These are phyloP conservation scores for Aquilaria malaccensis DNA, from an alignment of 345 rosid genomes.

Conservation along the genomic window DNA sequence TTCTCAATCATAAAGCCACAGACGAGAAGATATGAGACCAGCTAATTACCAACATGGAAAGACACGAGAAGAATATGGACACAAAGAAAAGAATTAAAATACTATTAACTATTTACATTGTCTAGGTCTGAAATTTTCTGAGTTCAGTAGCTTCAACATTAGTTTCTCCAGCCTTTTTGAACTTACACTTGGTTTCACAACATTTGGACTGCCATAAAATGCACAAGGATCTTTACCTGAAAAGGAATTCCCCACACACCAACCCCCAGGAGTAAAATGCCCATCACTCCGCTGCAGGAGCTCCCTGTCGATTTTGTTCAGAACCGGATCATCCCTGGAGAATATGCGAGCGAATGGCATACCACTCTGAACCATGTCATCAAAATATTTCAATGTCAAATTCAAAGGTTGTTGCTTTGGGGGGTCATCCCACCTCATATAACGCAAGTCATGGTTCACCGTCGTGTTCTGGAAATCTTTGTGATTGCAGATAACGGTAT, in stretches of 20 bases:
- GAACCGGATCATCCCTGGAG: constrained; percentile 44
- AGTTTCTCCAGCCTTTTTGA: constrained; percentile 72
- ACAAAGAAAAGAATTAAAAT: too few species aligned
- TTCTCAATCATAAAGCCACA: too few species aligned
- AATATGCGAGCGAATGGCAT: constrained; percentile 87
- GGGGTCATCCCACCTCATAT: constrained; percentile 70
- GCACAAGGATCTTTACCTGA: constrained; percentile 42
- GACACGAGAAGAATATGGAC: too few species aligned
- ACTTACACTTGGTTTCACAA: constrained; percentile 49
- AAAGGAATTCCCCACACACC: constrained; percentile 41
- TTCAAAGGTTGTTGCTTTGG: constrained; percentile 58
- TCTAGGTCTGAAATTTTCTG: constrained; percentile 59
- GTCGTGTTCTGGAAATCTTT: constrained; percentile 90
- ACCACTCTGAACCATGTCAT: constrained; percentile 73
- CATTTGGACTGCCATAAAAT: constrained; percentile 35
- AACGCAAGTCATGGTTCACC: constrained; percentile 74
- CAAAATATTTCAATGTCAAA: constrained; percentile 48
- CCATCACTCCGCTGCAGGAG: constrained; percentile 38
- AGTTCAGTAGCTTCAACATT: constrained; percentile 55
- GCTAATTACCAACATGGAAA: too few species aligned
- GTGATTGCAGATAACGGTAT: constrained; percentile 85
- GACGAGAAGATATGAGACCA: too few species aligned
- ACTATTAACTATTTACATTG: constrained; percentile 59
- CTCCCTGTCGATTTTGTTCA: constrained; percentile 54
- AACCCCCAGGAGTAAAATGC: constrained; percentile 44